phyloP scores from a whole-genome alignment of 129 eudicot species.

The Lonicera japonica region DNA sequence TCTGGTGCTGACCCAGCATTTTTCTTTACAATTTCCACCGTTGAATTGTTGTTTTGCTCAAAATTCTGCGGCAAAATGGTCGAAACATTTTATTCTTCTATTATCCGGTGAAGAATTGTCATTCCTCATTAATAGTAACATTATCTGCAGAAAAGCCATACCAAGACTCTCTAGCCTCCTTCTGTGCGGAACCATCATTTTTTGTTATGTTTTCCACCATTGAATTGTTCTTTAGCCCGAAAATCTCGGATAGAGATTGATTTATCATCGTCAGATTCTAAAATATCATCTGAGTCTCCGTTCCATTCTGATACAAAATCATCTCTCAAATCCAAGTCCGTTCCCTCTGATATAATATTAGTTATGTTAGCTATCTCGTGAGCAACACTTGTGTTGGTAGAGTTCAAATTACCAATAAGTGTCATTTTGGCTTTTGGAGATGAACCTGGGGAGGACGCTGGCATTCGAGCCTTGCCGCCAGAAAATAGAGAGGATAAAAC shows the following conservation, averaged over 20 bases:
- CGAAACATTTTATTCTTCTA: no score
- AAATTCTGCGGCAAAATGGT: no score
- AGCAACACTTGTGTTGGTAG: constrained; percentile 10
- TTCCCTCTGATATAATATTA: background rate
- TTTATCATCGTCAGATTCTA: constrained; percentile 11
- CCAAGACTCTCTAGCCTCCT: no score
- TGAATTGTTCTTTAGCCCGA: no score
- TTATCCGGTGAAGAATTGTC: no score
- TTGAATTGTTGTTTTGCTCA: constrained; percentile 13
- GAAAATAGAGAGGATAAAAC: constrained; percentile 46
- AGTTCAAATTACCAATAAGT: constrained; percentile 13
- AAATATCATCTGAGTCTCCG: constrained; percentile 2
- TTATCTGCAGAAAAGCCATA: no score
- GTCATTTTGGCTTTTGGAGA: constrained; percentile 15
- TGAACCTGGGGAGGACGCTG: constrained; percentile 8
- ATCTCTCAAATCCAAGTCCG: background rate
- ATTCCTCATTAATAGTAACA: no score
- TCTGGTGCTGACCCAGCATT: constrained; percentile 9
- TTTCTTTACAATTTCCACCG: background rate
- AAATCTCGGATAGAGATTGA: constrained; percentile 3
- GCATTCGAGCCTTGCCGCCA: constrained; percentile 20
- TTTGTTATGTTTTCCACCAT: no score
- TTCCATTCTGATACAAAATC: constrained; percentile 6
- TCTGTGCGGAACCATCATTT: no score
- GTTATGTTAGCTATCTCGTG: constrained; percentile 9